These are phyloP conservation scores for Leccinum uliginosum DNA, from an alignment of 768 basidiomycete genomes.

Conservation along the genomic window DNA sequence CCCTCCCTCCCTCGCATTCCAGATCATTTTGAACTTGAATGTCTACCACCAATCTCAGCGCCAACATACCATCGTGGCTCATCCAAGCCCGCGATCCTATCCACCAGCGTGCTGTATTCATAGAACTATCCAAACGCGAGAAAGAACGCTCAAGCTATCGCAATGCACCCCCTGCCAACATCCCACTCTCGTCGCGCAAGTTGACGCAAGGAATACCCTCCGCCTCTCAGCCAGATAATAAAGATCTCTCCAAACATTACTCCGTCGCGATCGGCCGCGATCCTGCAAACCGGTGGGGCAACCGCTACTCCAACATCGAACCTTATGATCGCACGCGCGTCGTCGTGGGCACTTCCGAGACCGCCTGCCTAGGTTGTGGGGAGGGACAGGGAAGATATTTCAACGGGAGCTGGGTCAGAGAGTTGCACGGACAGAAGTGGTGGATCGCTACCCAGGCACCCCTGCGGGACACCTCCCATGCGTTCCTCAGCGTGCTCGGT, in stretches of 20 bases:
- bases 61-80: constrained; percentile 18
- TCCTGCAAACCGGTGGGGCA: constrained; percentile 41
- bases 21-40: not conserved
- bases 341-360: constrained; percentile 35
- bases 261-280: constrained; percentile 48
- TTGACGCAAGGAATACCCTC: constrained; percentile 2
- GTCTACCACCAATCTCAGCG: not conserved
- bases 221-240: constrained; percentile 8
- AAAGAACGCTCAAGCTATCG: constrained; percentile 31
- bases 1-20: not conserved
- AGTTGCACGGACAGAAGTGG: constrained; percentile 65
- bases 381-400: constrained; percentile 52
- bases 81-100: constrained; percentile 3
- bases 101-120: constrained; percentile 30
- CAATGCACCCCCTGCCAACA: constrained; percentile 14
- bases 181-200: constrained; percentile 5
- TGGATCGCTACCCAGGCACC: constrained; percentile 90
- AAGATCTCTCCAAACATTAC: constrained; percentile 42
- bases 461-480: constrained; percentile 59
- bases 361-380: constrained; percentile 15
- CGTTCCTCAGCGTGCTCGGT: constrained; percentile 70
- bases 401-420: constrained; percentile 85
- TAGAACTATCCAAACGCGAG: constrained; percentile 36
- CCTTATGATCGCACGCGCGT: constrained; percentile 85
- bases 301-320: constrained; percentile 70